Evolutionary conservation across 2,329 filamentous ascomycete species (phyloP), one percentile per base, ranked within the genome.

Genomic region (Sporothrix variecibatus): DNA sequence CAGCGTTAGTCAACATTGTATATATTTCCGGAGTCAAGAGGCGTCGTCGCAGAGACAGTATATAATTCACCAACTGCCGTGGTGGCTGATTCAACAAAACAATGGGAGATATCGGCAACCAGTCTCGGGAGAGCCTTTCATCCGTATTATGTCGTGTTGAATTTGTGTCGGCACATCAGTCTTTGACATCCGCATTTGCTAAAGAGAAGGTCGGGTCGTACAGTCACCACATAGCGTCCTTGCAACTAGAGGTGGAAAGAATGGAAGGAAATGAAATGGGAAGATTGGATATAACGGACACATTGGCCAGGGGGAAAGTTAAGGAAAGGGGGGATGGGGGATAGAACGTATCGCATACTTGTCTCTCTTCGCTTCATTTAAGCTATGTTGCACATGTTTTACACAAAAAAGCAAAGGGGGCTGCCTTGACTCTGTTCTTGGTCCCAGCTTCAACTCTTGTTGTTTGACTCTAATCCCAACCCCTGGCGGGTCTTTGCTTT

Each of bases 351-450:
- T 23, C 2, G 40, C 34, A 43, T 43, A n/a, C 17, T 5, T 49
- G 46, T 51, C 26, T 34, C 17, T 68, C 43, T 51, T 15, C 9
- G 31, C 40, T n/a, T 68, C 43, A 51, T 68, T 51, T 51, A 34
- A 51, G 17, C 26, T 34, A 34, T 34, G 65, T 68, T n/a, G 43
- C 28, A 68, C 65, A 51, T 34, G 65, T 51, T 51, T 68, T 68
- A 51, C 65, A 12, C 38, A 67, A 8, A n/a, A 20, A 43, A 23
- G 8, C 23, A 34, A 34, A 34, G 1, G 34, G n/a, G n/a, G n/a
- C n/a, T 38, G 31, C 34, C 51, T 26, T 56, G 23, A 15, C 43
- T 15, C 15, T 49, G 28, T 8, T 20, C 28, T 34, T 64, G 17
- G 31, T 15, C n/a, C 34, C 31, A 23, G 60, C 60, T 64, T 65